A percentile compares a stretch with the other conserved stretches of the same genome.
phyloP scores from a whole-genome alignment of 768 basidiomycete genomes.

The Boletus rex-veris region DNA sequence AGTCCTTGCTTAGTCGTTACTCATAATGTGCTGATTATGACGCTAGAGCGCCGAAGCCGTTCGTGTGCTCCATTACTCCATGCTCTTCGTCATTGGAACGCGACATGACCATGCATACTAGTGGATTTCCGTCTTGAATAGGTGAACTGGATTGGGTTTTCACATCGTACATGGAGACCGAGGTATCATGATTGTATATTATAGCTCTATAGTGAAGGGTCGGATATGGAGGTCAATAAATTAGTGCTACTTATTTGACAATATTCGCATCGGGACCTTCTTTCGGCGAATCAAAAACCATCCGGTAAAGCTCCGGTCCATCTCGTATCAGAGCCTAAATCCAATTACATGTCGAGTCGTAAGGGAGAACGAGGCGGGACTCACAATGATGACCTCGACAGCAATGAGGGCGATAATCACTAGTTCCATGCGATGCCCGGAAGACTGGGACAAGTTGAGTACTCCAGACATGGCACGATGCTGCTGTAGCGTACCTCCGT shows the following conservation, averaged over 20 bases:
- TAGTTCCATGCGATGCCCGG: slow-evolving; percentile 88
- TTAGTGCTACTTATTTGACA: slow-evolving; percentile 4
- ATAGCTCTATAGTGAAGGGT: neutral
- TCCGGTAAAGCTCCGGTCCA: slow-evolving; percentile 72
- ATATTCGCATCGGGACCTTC: neutral
- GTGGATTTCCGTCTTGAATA: neutral
- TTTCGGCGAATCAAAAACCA: slow-evolving; percentile 30
- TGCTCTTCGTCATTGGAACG: slow-evolving; percentile 15
- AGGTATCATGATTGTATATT: slow-evolving; percentile 5
- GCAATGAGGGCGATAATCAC: slow-evolving; percentile 94
- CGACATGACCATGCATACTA: neutral
- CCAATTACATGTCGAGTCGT: neutral
- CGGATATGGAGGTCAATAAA: neutral
- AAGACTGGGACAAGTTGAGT: slow-evolving; percentile 52
- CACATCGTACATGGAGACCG: neutral
- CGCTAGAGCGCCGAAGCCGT: slow-evolving; percentile 23
- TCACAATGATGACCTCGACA: slow-evolving; percentile 89
- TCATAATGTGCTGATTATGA: slow-evolving; percentile 1
- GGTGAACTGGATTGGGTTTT: neutral
- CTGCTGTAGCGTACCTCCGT: slow-evolving; percentile 54
- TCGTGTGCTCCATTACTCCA: slow-evolving; percentile 20
- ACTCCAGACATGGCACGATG: neutral
- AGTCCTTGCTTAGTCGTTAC: neutral
- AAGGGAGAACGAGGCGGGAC: slow-evolving; percentile 19
- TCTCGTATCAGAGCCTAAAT: slow-evolving; percentile 70